These are phyloP conservation scores for Geosmithia flava DNA, from an alignment of 2,329 filamentous ascomycete genomes.

Conservation along the genomic window DNA sequence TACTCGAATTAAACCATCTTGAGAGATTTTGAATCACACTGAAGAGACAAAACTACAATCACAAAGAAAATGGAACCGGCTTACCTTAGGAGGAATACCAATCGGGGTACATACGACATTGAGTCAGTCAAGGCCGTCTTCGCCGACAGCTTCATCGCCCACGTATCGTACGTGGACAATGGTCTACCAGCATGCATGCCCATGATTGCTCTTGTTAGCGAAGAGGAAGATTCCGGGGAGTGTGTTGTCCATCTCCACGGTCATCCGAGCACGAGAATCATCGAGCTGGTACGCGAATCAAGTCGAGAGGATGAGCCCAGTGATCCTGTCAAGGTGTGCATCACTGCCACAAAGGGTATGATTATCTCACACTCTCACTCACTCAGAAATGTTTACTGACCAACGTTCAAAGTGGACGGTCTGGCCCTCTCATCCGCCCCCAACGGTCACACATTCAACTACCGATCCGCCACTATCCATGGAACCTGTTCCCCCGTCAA, in stretches of 20 bases:
- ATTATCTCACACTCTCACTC: background rate
- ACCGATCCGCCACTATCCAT: background rate
- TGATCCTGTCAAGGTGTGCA: background rate
- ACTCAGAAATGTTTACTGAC: no score
- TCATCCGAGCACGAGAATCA: background rate
- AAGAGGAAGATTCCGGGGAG: constrained; percentile 8
- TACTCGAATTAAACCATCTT: no score
- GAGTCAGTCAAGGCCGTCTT: background rate
- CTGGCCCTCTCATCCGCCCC: background rate
- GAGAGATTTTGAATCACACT: no score
- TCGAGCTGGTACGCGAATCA: background rate
- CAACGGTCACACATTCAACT: background rate
- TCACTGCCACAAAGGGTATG: background rate
- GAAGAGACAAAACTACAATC: background rate
- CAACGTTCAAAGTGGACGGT: background rate
- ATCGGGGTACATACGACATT: background rate
- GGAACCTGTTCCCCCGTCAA: background rate
- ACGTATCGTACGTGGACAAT: background rate
- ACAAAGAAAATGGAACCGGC: background rate
- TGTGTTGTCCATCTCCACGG: background rate
- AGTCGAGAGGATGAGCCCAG: background rate
- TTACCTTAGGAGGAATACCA: background rate
- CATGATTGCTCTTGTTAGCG: constrained; percentile 5
- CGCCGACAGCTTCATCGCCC: background rate
- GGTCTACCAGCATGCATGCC: background rate